These are phyloP conservation scores for Rugonectria rugulosa DNA, from an alignment of 2,329 filamentous ascomycete species.

Conservation along the genomic window DNA sequence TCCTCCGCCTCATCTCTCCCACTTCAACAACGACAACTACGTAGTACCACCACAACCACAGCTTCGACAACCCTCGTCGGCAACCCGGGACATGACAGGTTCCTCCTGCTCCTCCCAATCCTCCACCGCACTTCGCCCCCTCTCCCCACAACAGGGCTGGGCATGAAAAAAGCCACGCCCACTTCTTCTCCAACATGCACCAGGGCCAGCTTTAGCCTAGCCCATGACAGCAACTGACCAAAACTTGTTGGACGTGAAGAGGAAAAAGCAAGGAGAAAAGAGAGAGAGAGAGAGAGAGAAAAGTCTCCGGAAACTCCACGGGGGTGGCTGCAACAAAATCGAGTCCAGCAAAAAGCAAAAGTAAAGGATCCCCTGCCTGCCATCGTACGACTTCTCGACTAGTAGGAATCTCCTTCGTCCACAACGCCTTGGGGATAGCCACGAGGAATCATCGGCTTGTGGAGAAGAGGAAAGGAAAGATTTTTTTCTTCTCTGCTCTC, in stretches of 20 bases:
- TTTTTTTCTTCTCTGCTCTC: constrained; percentile 25
- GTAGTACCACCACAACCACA: no score
- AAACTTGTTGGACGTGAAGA: neutral
- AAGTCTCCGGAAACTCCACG: constrained; percentile 14
- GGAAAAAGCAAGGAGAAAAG: neutral
- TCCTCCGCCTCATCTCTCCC: no score
- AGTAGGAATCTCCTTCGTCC: constrained; percentile 21
- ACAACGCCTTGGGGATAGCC: constrained; percentile 21
- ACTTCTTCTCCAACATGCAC: constrained; percentile 17
- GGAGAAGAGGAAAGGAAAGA: constrained; percentile 27
- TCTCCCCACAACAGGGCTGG: constrained; percentile 20
- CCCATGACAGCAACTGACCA: constrained; percentile 6
- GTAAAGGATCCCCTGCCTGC: constrained; percentile 24
- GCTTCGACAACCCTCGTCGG: no score
- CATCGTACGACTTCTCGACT: constrained; percentile 38
- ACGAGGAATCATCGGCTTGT: constrained; percentile 41
- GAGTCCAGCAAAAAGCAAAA: constrained; percentile 20
- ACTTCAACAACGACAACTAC: constrained; percentile 18
- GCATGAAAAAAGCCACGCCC: constrained; percentile 1
- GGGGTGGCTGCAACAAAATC: constrained; percentile 19
- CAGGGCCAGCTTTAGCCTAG: constrained; percentile 16
- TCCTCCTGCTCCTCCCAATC: neutral
- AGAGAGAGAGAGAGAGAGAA: constrained; percentile 2
- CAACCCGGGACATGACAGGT: constrained; percentile 7
- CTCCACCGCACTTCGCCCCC: neutral